Evolutionary conservation across 2,329 filamentous ascomycete genomes (phyloP).

Genomic region (Aspergillus carbonarius): DNA sequence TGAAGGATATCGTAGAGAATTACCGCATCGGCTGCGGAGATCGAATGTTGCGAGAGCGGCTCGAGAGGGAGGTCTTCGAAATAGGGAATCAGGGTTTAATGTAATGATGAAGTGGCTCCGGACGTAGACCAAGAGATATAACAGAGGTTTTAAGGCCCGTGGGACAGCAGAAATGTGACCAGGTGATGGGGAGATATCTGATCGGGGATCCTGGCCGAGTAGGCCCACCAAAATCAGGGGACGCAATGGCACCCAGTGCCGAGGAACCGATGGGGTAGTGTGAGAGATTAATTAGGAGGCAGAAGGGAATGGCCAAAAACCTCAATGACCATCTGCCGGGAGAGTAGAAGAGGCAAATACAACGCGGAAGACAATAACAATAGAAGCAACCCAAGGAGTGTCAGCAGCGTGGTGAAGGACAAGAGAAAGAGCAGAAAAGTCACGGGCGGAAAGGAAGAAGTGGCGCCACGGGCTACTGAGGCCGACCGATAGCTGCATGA

Average conservation of each 20-base stretch:
- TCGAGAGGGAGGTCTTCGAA: not conserved
- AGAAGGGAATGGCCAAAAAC: not conserved
- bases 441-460: slow-evolving; percentile 4
- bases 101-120: not conserved
- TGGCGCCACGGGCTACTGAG: slow-evolving; percentile 13
- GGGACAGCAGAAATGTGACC: not conserved
- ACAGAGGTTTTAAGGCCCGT: slow-evolving; percentile 4
- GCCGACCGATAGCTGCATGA: slow-evolving; percentile 6
- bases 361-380: slow-evolving; percentile 7
- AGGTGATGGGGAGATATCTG: slow-evolving; percentile 5
- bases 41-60: not conserved
- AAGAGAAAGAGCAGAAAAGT: slow-evolving; percentile 12
- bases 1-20: slow-evolving; percentile 2
- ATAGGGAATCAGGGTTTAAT: not conserved
- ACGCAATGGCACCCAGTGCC: slow-evolving; percentile 6
- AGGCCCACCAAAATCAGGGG: slow-evolving; percentile 19
- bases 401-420: not conserved
- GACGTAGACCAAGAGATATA: not conserved
- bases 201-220: slow-evolving; percentile 8
- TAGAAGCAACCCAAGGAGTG: slow-evolving; percentile 3
- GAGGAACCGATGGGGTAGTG: slow-evolving; percentile 1
- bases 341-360: not conserved
- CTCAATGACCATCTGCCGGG: not conserved
- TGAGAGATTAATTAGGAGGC: slow-evolving; percentile 1
- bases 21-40: slow-evolving; percentile 10